A percentile compares a stretch with the other conserved stretches of the same genome.
Conservation (phyloP, 768 basidiomycete genomes). For the Suillus placidus region DNA sequence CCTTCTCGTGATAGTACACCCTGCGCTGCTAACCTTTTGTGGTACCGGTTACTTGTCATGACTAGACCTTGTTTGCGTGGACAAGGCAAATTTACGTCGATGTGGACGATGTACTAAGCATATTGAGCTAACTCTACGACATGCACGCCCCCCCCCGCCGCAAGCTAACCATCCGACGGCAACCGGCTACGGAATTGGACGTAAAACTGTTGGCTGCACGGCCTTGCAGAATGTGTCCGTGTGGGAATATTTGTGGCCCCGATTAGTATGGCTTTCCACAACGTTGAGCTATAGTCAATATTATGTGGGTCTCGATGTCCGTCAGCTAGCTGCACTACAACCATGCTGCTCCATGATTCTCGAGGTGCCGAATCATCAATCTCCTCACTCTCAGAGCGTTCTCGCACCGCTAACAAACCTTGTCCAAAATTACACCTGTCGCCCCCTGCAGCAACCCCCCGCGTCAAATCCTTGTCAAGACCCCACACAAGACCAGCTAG, state of each 20-base stretch:
- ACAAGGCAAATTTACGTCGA: constrained; percentile 1
- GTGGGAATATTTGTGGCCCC: too few species aligned
- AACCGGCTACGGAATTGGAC: too few species aligned
- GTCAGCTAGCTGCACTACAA: too few species aligned
- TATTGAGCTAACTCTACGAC: too few species aligned
- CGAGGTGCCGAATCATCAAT: background rate
- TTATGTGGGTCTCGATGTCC: too few species aligned
- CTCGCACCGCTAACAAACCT: background rate
- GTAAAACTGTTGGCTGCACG: too few species aligned
- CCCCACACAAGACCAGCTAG: background rate
- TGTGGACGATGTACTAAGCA: too few species aligned
- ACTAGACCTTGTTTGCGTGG: constrained; percentile 20
- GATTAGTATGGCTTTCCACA: too few species aligned
- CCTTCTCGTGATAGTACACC: constrained; percentile 18
- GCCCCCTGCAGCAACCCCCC: background rate
- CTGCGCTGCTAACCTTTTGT: constrained; percentile 11
- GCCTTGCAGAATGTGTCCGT: too few species aligned
- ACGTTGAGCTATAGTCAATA: too few species aligned
- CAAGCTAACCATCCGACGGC: too few species aligned
- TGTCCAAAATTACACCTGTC: background rate
- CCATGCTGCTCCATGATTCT: background rate
- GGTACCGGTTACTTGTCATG: constrained; percentile 20
- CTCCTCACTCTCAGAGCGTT: background rate
- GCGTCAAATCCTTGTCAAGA: background rate
- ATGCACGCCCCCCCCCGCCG: too few species aligned